Evolutionary conservation across 2,329 filamentous ascomycete genomes (phyloP), one percentile per base, ranked within the genome.

Genomic region (Aspergillus proliferans): DNA sequence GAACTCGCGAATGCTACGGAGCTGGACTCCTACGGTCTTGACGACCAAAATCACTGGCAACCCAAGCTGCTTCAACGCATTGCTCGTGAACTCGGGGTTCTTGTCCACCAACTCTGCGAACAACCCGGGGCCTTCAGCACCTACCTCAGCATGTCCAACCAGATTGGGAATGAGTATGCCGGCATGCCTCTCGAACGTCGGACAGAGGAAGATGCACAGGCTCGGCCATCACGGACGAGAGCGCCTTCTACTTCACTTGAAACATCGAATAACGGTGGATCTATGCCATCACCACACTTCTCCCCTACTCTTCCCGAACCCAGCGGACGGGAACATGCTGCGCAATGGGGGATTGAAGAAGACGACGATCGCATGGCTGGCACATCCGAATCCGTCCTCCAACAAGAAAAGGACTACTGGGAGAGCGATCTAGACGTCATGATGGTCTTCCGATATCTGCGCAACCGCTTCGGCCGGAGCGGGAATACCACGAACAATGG

Each of bases 81-180:
- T 54, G 88, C 93, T 3, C 83, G 82, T 47, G 93, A 98, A 70
- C 80, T 98, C 4, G 92, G 91, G 8, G 74, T 88, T 28, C 75
- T 96, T 12, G 86, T 96, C 22, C 82, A 88, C 63, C 87, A 91
- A 55, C 76, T 97, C 43, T 88, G 88, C 24, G 87, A 88, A 52
- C 87, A 95, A 54, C 90, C 92, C 0, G 88, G 89, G 1, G 89
- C 92, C 1, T 97, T 97, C 66, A 87, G 84, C 12, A 88, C 88
- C 0, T 95, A 94, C 64, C 74, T 81, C 19, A 79, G 80, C 49
- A 73, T 86, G 45, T 79, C 85, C 58, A 76, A 84, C 55, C 77
- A 69, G 28, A 60, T 77, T 63, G 74, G 83, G 1, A 76, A 88
- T 14, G 85, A 88, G 4, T 94, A 94, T 65, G 88, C 88, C 18